A percentile compares a stretch with the other conserved stretches of the same genome.
Conservation (phyloP, 2,329 filamentous ascomycete genomes). For the Penicillium sp. region DNA sequence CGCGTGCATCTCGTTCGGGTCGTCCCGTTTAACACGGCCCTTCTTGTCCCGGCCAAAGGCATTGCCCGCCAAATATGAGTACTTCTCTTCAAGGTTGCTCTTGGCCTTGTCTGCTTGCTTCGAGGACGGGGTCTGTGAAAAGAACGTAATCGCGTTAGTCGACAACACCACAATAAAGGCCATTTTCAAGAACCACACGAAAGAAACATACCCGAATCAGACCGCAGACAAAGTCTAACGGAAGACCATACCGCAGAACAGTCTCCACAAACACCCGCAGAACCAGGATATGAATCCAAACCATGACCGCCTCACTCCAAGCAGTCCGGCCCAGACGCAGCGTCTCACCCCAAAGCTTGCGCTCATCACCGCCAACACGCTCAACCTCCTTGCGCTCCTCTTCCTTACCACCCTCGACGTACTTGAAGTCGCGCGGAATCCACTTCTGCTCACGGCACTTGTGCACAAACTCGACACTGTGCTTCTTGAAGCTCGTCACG, state of each 20-base stretch:
- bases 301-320: conserved; percentile 95
- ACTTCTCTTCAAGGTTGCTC: conserved; percentile 78
- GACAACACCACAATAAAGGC: neutral
- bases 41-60: conserved; percentile 94
- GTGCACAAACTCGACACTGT: conserved; percentile 83
- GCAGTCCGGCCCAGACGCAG: conserved; percentile 85
- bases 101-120: conserved; percentile 83
- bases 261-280: conserved; percentile 96
- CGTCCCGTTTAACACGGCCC: conserved; percentile 88
- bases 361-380: conserved; percentile 80
- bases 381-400: conserved; percentile 88
- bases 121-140: conserved; percentile 69
- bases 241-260: conserved; percentile 92
- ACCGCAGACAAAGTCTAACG: conserved; percentile 84
- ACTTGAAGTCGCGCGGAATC: conserved; percentile 93
- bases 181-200: neutral
- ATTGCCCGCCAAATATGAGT: conserved; percentile 92
- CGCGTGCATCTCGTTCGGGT: conserved; percentile 84
- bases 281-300: conserved; percentile 90
- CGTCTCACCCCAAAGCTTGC: conserved; percentile 91
- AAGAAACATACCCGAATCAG: conserved; percentile 74
- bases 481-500: conserved; percentile 93
- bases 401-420: conserved; percentile 86
- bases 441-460: conserved; percentile 93
- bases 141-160: conserved; percentile 16